Evolutionary conservation across 2,329 filamentous ascomycete genomes (phyloP).

Genomic region (Penicillium sumatraense): DNA sequence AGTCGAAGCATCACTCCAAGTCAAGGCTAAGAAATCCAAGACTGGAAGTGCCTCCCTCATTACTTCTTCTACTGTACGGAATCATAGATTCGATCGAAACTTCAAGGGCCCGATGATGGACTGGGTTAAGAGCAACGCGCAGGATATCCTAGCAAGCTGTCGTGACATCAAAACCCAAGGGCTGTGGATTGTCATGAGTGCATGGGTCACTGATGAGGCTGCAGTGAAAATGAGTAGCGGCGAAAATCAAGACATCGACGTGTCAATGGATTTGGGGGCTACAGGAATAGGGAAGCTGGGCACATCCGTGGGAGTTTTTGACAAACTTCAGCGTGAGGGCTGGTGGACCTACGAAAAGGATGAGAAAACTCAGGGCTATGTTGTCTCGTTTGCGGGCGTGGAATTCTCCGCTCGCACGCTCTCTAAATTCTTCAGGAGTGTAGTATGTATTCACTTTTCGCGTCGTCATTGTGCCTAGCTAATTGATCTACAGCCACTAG

Average conservation of each 20-base stretch:
- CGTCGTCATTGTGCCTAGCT: neutral
- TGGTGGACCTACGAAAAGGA: slow-evolving; percentile 1
- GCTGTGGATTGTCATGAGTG: slow-evolving; percentile 1
- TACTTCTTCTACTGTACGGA: slow-evolving; percentile 1
- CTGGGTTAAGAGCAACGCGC: neutral
- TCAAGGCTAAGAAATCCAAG: slow-evolving; percentile 1
- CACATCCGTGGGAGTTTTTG: slow-evolving; percentile 1
- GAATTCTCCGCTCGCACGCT: neutral
- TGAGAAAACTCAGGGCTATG: slow-evolving; percentile 1
- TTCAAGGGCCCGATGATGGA: slow-evolving; percentile 1
- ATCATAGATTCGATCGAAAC: neutral
- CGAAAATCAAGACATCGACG: neutral
- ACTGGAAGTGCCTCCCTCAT: slow-evolving; percentile 1
- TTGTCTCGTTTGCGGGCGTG: neutral
- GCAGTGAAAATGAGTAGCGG: slow-evolving; percentile 1
- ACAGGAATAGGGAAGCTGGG: neutral
- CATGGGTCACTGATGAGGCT: slow-evolving; percentile 1
- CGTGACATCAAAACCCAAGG: neutral
- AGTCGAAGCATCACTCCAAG: slow-evolving; percentile 1
- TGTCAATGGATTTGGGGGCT: slow-evolving; percentile 1
- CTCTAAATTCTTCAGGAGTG: slow-evolving; percentile 1
- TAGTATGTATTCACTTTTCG: slow-evolving; percentile 1
- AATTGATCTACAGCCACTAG: neutral
- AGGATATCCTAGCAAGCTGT: slow-evolving; percentile 1
- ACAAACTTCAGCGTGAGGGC: slow-evolving; percentile 1